Evolutionary conservation across 2,329 filamentous ascomycete species (phyloP), one percentile per base, ranked within the genome.

Genomic region (Hymenoscyphus salicellus): DNA sequence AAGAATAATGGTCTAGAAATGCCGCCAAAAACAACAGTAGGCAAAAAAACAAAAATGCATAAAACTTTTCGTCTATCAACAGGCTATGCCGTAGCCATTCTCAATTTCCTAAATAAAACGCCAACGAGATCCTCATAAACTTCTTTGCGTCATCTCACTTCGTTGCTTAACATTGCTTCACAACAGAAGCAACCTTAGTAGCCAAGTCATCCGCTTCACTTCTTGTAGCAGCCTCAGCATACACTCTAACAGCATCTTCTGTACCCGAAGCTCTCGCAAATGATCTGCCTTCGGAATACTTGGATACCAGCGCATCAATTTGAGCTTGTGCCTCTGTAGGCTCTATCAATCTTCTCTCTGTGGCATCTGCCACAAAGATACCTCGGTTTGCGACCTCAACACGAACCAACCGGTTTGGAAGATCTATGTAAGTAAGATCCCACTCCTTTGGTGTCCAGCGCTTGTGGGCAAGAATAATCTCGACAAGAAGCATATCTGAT

Each of bases 391-490:
- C 84, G 61, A 99, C 95, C 75, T 96, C 90, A 67, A 98, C 93
- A 66, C 93, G 91, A 64, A 96, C 90, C n/a, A 99, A 88, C 33
- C 93, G 89, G 81, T 97, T 98, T 61, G 95, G 95, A 16, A 98
- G 87, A 77, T 99, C 95, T 28, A 86, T 90, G 81, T 99, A 99
- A 5, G 93, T 97, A 69, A 87, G 86, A 67, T 93, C 88, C 95
- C 95, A 99, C 77, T 98, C 92, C 76, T 89, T 89, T 56, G 93
- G 88, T 30, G 86, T 88, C 93, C 93, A 99, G 70, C 84, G 85
- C 82, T 97, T 98, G 84, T 98, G 93, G 6, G 95, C 93, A 49
- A 99, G 88, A 70, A 98, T 95, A 38, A 94, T 91, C 79, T 99
- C 95, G 46, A 98, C 93, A 74, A 99, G 88, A 56, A 99, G 86